phyloP scores from a whole-genome alignment of 805 yeast genomes.

The Hanseniaspora guilliermondii region DNA sequence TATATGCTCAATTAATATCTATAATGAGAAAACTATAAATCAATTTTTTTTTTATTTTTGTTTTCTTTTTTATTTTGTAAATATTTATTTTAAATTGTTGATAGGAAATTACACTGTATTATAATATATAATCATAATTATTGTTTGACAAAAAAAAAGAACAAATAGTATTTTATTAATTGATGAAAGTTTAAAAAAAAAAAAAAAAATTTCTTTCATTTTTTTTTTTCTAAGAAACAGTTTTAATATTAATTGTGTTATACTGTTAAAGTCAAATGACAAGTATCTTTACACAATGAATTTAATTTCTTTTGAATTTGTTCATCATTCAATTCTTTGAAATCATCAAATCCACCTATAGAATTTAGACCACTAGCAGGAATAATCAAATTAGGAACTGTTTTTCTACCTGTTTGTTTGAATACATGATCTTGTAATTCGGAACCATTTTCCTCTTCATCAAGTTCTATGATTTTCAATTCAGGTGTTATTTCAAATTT shows the following conservation, averaged over 20 bases:
- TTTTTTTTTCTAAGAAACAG: no score
- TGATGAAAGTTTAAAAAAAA: no score
- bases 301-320: constrained; percentile 36
- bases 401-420: constrained; percentile 57
- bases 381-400: constrained; percentile 83
- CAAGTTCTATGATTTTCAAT: constrained; percentile 68
- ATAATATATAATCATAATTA: not conserved
- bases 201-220: no score
- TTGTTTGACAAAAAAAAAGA: not conserved
- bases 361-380: constrained; percentile 41
- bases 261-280: not conserved
- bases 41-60: no score
- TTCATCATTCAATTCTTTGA: constrained; percentile 45
- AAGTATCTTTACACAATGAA: constrained; percentile 29
- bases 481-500: constrained; percentile 57
- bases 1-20: not conserved
- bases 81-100: not conserved
- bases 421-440: constrained; percentile 64
- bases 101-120: not conserved
- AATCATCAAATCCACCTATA: constrained; percentile 84
- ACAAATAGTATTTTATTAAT: not conserved
- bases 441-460: constrained; percentile 61
- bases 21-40: not conserved
- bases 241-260: not conserved
- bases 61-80: no score